Percentiles rank a stretch among this genome's conserved stretches.
Evolutionary conservation across 176 grass and related monocot species (phyloP).

Genomic region (Carex scoparia): DNA sequence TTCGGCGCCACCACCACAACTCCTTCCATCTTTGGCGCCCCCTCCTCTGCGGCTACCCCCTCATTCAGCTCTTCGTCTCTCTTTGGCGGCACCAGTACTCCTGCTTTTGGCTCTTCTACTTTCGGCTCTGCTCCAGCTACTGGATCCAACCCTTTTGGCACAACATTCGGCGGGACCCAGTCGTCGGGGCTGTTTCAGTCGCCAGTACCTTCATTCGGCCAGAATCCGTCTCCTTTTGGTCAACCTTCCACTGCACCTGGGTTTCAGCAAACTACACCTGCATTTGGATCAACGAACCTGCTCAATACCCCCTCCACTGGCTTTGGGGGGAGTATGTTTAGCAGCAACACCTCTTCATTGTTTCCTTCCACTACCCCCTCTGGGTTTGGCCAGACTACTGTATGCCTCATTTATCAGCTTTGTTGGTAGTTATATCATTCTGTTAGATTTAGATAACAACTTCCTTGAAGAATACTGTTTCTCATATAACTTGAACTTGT

Average conservation of each 20-base stretch:
- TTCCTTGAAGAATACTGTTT: not conserved
- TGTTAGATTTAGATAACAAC: not conserved
- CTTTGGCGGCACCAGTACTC: constrained; percentile 51
- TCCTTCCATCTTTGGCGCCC: constrained; percentile 16
- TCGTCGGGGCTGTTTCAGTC: constrained; percentile 55
- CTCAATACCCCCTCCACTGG: constrained; percentile 45
- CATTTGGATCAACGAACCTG: constrained; percentile 46
- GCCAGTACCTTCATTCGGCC: constrained; percentile 34
- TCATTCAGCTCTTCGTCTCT: constrained; percentile 27
- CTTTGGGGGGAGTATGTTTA: constrained; percentile 46
- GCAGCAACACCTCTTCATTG: constrained; percentile 36
- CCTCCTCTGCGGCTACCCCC: not conserved
- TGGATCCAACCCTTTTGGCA: constrained; percentile 28
- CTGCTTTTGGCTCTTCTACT: constrained; percentile 42
- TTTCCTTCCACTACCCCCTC: constrained; percentile 30
- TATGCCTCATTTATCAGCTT: constrained; percentile 8
- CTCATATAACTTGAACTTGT: not conserved
- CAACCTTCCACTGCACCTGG: constrained; percentile 31
- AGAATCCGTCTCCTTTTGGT: constrained; percentile 32
- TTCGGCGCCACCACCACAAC: constrained; percentile 23
- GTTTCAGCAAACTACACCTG: constrained; percentile 37
- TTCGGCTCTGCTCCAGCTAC: constrained; percentile 27
- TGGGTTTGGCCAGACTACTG: constrained; percentile 12
- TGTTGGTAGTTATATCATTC: not conserved
- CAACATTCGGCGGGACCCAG: constrained; percentile 45